Conservation (phyloP, 139 green algal species). For the Chlamydomonas sp. region DNA sequence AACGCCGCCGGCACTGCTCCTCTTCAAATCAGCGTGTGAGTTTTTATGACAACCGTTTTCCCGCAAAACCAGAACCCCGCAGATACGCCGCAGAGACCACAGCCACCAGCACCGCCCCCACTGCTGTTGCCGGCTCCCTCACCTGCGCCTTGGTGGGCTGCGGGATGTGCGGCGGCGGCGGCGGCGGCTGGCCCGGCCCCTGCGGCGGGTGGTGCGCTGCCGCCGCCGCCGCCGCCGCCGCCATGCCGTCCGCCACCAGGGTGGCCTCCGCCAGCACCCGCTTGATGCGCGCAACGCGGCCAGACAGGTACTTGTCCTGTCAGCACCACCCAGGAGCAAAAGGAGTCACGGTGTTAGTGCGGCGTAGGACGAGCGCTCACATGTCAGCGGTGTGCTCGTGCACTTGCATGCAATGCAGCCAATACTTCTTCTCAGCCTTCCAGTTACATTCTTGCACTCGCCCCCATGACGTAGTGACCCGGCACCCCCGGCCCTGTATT, state of each 20-base stretch:
- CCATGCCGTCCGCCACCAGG: slow-evolving; percentile 60
- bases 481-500: not conserved
- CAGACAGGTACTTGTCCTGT: slow-evolving; percentile 75
- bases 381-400: too few relatives aligned
- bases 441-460: not conserved
- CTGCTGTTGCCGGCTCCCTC: not conserved
- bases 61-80: too few relatives aligned
- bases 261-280: slow-evolving; percentile 62
- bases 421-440: not conserved
- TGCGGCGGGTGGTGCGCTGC: not conserved
- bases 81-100: too few relatives aligned
- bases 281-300: slow-evolving; percentile 68
- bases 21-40: too few relatives aligned
- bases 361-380: too few relatives aligned
- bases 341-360: too few relatives aligned
- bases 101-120: not conserved
- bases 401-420: too few relatives aligned
- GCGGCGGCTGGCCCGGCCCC: not conserved
- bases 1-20: too few relatives aligned
- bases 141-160: slow-evolving; percentile 19
- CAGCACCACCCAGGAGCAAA: too few relatives aligned
- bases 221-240: slow-evolving; percentile 32
- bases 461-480: not conserved
- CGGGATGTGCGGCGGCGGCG: slow-evolving; percentile 14
- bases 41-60: too few relatives aligned